These are phyloP conservation scores for Aspergillus cristatus DNA, from an alignment of 495 filamentous ascomycete species.

Conservation along the genomic window DNA sequence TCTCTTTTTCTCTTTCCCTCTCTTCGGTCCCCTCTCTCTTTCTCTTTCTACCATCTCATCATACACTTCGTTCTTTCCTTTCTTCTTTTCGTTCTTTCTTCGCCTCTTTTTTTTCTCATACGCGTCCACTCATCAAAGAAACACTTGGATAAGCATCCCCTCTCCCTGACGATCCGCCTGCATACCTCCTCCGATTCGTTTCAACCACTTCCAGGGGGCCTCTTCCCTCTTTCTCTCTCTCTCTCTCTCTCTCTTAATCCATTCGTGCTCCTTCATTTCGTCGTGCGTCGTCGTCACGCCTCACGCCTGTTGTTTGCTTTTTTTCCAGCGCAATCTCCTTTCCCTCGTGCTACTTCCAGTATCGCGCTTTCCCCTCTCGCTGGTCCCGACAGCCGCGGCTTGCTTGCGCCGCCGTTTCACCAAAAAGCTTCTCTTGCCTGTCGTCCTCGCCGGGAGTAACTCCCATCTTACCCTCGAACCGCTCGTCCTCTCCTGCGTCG, in stretches of 20 bases:
- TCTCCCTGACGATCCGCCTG: background rate
- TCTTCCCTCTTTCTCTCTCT: too few species aligned
- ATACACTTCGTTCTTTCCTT: background rate
- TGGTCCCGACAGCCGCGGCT: background rate
- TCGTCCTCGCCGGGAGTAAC: background rate
- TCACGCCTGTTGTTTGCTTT: too few species aligned
- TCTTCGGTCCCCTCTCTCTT: conserved; percentile 2
- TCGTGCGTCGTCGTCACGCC: too few species aligned
- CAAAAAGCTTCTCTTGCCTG: conserved; percentile 5
- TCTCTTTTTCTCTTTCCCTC: conserved; percentile 3
- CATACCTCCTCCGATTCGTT: too few species aligned
- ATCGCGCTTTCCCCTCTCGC: too few species aligned
- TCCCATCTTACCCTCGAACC: conserved; percentile 1
- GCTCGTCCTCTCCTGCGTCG: conserved; percentile 2
- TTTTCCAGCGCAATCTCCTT: too few species aligned
- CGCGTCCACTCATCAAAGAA: conserved; percentile 7
- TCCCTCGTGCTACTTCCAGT: too few species aligned
- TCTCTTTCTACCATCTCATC: conserved; percentile 4
- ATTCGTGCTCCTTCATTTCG: too few species aligned
- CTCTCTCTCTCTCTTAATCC: too few species aligned
- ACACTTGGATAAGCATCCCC: too few species aligned
- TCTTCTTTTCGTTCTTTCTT: conserved; percentile 2
- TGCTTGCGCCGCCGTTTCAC: conserved; percentile 16
- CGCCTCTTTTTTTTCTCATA: conserved; percentile 1
- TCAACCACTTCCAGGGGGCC: too few species aligned